A percentile compares a stretch with the other conserved stretches of the same genome.
These are phyloP conservation scores for Ganoderma lucidum DNA, from an alignment of 1,284 basidiomycete genomes.

Conservation along the genomic window DNA sequence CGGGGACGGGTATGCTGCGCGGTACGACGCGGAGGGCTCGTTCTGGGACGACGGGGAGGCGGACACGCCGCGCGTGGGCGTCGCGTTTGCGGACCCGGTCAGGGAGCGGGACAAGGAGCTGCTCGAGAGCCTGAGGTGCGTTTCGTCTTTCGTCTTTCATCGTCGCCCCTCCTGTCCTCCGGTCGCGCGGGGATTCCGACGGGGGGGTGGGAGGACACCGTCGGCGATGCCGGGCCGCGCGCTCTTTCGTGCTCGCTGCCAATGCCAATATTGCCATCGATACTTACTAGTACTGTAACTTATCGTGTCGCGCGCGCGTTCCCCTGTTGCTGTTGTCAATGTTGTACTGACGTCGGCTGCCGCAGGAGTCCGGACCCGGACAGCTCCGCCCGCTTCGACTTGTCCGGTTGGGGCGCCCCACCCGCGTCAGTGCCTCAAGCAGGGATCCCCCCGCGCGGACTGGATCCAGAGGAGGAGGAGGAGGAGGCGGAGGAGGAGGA, in stretches of 20 bases:
- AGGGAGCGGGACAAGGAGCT: conserved; percentile 62
- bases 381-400: conserved; percentile 47
- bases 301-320: too few relatives aligned
- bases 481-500: too few relatives aligned
- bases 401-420: conserved; percentile 66
- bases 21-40: conserved; percentile 32
- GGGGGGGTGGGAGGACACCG: too few relatives aligned
- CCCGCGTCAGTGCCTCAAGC: background rate
- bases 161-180: background rate
- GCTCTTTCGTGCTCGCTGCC: too few relatives aligned
- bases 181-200: too few relatives aligned
- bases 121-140: conserved; percentile 61
- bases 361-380: conserved; percentile 59
- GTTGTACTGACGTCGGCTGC: conserved; percentile 1
- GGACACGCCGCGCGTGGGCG: conserved; percentile 59
- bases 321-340: too few relatives aligned
- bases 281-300: too few relatives aligned
- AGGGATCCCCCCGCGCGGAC: conserved; percentile 52
- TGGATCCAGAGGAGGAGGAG: conserved; percentile 40
- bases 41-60: conserved; percentile 48
- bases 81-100: conserved; percentile 45
- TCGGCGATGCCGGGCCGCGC: too few relatives aligned
- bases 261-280: too few relatives aligned
- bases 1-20: conserved; percentile 12
- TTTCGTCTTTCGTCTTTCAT: conserved; percentile 13